Evolutionary conservation across 306 rosid species (phyloP).

Genomic region (cucumber (Cucumis sativus)): DNA sequence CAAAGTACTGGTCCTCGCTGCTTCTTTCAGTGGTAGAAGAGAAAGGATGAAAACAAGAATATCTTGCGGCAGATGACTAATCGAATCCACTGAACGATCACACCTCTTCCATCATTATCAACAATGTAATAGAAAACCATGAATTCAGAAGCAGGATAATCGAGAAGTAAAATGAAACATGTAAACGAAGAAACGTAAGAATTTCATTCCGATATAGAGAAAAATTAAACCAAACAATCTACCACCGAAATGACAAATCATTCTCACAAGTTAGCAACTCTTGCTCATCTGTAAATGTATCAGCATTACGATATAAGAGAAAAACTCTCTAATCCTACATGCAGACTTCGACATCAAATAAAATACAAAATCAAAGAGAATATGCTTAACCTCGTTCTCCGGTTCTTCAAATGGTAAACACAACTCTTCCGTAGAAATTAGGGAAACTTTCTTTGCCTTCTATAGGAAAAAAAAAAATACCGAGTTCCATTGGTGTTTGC

Average conservation of each 20-base stretch:
- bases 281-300: background rate
- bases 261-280: background rate
- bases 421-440: background rate
- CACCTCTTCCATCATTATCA: background rate
- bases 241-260: background rate
- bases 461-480: background rate
- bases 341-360: background rate
- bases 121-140: background rate
- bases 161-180: background rate
- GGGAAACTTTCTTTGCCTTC: background rate
- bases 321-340: background rate
- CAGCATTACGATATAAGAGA: background rate
- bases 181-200: background rate
- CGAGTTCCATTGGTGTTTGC: background rate
- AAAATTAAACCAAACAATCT: background rate
- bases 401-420: background rate
- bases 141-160: background rate
- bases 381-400: background rate
- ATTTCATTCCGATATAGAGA: background rate
- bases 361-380: background rate
- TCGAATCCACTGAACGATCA: background rate
- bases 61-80: background rate
- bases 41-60: slow-evolving; percentile 2
- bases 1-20: background rate
- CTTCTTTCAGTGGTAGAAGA: background rate